Evolutionary conservation across 768 basidiomycete genomes (phyloP).

Genomic region (Leccinum subgranulosum): DNA sequence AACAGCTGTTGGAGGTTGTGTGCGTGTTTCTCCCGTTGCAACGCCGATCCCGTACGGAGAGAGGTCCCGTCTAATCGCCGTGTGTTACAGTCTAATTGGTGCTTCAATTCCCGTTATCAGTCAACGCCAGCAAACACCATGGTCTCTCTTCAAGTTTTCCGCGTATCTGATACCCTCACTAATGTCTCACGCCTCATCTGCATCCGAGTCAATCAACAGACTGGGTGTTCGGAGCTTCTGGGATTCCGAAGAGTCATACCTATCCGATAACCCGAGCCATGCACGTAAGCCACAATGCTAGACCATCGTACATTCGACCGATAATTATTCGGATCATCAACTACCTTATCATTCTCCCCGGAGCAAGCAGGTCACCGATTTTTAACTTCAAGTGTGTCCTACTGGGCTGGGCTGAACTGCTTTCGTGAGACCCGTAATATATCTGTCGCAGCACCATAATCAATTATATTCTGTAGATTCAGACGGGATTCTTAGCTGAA

Average conservation of each 20-base stretch:
- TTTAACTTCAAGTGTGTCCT: slow-evolving; percentile 99
- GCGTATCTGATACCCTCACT: slow-evolving; percentile 87
- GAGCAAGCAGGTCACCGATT: slow-evolving; percentile 79
- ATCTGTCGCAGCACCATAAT: slow-evolving; percentile 83
- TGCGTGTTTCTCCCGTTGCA: slow-evolving; percentile 89
- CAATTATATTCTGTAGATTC: neutral
- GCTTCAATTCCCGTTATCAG: slow-evolving; percentile 63
- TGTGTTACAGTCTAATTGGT: slow-evolving; percentile 88
- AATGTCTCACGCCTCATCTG: slow-evolving; percentile 95
- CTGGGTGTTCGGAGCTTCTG: slow-evolving; percentile 52
- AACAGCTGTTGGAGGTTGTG: slow-evolving; percentile 97
- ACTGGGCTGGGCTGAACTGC: slow-evolving; percentile 69
- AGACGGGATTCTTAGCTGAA: neutral
- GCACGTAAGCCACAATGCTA: neutral
- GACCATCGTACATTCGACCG: slow-evolving; percentile 46
- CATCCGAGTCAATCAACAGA: slow-evolving; percentile 83
- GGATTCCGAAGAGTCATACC: slow-evolving; percentile 35
- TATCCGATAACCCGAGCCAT: slow-evolving; percentile 7
- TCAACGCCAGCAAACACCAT: neutral
- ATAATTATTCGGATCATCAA: slow-evolving; percentile 77
- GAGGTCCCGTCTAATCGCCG: slow-evolving; percentile 72
- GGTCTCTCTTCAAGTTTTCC: slow-evolving; percentile 57
- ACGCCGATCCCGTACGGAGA: slow-evolving; percentile 82
- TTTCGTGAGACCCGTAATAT: slow-evolving; percentile 76
- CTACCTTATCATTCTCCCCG: slow-evolving; percentile 84